Percentiles rank a stretch among this genome's conserved stretches.
Evolutionary conservation across 805 yeast genomes (phyloP).

Genomic region (Torulaspora franciscae): DNA sequence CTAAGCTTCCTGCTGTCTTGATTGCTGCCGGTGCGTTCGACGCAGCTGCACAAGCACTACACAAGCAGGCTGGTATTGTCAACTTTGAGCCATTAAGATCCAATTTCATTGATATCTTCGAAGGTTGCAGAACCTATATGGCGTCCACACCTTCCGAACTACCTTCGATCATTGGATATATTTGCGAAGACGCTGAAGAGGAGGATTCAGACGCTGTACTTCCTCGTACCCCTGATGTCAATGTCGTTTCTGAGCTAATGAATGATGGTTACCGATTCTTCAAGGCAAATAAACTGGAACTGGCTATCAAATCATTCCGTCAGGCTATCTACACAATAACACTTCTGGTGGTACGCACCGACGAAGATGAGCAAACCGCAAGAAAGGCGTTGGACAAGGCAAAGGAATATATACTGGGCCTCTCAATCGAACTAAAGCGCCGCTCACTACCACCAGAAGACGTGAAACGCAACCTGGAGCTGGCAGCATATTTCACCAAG

Average conservation of each 20-base stretch:
- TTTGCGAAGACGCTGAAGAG: slow-evolving; percentile 59
- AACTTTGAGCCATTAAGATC: slow-evolving; percentile 82
- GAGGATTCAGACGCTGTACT: slow-evolving; percentile 44
- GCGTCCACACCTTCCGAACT: slow-evolving; percentile 66
- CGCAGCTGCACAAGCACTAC: slow-evolving; percentile 87
- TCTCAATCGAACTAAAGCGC: slow-evolving; percentile 85
- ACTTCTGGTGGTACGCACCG: slow-evolving; percentile 62
- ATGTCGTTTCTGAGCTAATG: slow-evolving; percentile 51
- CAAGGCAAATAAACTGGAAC: slow-evolving; percentile 75
- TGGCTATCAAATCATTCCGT: slow-evolving; percentile 77
- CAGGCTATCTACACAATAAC: slow-evolving; percentile 70
- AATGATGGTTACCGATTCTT: slow-evolving; percentile 77
- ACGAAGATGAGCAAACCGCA: slow-evolving; percentile 74
- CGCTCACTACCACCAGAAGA: slow-evolving; percentile 69
- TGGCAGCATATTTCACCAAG: slow-evolving; percentile 93
- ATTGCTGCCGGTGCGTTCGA: slow-evolving; percentile 96
- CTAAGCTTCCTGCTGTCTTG: slow-evolving; percentile 84
- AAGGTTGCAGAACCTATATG: slow-evolving; percentile 68
- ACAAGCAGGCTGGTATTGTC: slow-evolving; percentile 82
- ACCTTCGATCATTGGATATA: slow-evolving; percentile 62
- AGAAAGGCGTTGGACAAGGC: slow-evolving; percentile 65
- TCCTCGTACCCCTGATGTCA: slow-evolving; percentile 75
- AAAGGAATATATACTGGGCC: slow-evolving; percentile 86
- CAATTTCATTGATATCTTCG: slow-evolving; percentile 80
- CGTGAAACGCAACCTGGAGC: slow-evolving; percentile 80